Evolutionary conservation across 306 rosid genomes (phyloP).

Genomic region (Sechiopsis laciniata): DNA sequence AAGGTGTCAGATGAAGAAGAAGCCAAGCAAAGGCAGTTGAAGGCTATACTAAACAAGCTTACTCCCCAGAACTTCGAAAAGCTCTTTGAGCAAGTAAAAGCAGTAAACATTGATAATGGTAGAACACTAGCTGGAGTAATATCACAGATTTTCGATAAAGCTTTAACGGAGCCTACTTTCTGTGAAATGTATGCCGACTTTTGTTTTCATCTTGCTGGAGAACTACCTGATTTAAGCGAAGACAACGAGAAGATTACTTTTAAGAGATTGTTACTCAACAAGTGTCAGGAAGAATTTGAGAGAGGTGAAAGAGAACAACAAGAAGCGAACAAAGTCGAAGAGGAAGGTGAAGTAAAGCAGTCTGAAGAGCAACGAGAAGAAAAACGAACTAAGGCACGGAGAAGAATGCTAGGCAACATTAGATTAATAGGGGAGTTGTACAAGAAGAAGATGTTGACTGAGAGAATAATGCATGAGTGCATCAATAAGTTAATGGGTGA

Average conservation of each 20-base stretch:
- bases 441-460: constrained; percentile 94
- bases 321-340: constrained; percentile 84
- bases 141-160: constrained; percentile 96
- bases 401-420: constrained; percentile 96
- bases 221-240: constrained; percentile 73
- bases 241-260: constrained; percentile 84
- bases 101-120: constrained; percentile 74
- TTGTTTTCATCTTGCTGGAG: constrained; percentile 72
- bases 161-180: constrained; percentile 93
- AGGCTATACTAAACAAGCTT: constrained; percentile 78
- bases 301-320: constrained; percentile 89
- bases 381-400: constrained; percentile 67
- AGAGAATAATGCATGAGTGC: constrained; percentile 93
- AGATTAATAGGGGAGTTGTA: constrained; percentile 90
- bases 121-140: constrained; percentile 74
- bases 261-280: constrained; percentile 78
- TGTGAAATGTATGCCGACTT: constrained; percentile 99
- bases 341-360: constrained; percentile 66
- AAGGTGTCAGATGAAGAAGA: constrained; percentile 65
- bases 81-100: constrained; percentile 92
- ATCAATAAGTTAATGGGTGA: constrained; percentile 73
- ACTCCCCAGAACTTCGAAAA: constrained; percentile 96
- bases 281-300: constrained; percentile 99
- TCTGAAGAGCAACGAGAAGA: constrained; percentile 72
- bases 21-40: constrained; percentile 84